Conservation (phyloP, 2,329 filamentous ascomycete genomes). For the Fusarium citri region DNA sequence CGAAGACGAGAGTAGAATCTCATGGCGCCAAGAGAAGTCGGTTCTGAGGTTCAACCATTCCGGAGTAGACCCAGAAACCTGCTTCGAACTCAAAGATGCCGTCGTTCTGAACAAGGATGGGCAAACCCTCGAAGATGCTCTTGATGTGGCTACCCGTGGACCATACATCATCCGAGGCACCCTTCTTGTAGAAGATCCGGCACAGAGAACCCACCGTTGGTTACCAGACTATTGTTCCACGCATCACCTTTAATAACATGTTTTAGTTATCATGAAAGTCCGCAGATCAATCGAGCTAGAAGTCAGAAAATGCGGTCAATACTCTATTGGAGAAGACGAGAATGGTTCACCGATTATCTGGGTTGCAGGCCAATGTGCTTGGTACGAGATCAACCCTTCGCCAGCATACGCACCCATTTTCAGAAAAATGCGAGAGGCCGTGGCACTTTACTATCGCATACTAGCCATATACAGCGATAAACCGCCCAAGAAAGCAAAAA, state of each 20-base stretch:
- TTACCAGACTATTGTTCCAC: conserved; percentile 3
- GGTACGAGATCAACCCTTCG: conserved; percentile 75
- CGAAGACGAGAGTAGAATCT: conserved; percentile 52
- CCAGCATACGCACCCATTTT: conserved; percentile 67
- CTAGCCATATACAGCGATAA: conserved; percentile 64
- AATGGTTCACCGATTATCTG: conserved; percentile 70
- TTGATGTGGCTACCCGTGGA: conserved; percentile 69
- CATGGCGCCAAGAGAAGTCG: conserved; percentile 51
- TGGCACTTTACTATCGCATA: conserved; percentile 72
- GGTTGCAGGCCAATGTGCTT: conserved; percentile 69
- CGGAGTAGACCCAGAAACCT: conserved; percentile 63
- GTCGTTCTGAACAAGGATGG: conserved; percentile 68
- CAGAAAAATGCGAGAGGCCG: conserved; percentile 70
- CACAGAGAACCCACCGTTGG: conserved; percentile 53
- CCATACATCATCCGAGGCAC: conserved; percentile 72
- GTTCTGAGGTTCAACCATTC: conserved; percentile 48
- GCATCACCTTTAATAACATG: conserved; percentile 25
- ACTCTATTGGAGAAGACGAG: conserved; percentile 65
- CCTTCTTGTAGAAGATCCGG: conserved; percentile 63
- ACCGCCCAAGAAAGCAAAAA: conserved; percentile 47
- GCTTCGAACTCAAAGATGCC: conserved; percentile 71
- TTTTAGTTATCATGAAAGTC: conserved; percentile 50
- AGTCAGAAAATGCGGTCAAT: conserved; percentile 61
- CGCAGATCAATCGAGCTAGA: conserved; percentile 59
- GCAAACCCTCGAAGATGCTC: conserved; percentile 67